Percentiles rank a stretch among this genome's conserved stretches.
phyloP scores from a whole-genome alignment of 805 yeast genomes.

The Candida hungchunana region DNA sequence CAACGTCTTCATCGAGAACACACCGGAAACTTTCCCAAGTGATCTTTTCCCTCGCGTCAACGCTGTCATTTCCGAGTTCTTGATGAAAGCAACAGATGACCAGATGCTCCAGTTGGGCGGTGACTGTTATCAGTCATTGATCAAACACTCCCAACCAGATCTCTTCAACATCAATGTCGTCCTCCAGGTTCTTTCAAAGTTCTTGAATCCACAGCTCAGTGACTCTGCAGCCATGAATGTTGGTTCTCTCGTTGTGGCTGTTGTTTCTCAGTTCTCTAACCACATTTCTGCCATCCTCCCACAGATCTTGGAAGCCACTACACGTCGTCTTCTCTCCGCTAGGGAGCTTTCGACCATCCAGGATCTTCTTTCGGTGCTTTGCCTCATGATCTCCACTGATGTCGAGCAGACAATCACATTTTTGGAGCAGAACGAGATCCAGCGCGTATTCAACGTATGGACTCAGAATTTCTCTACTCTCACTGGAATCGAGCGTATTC shows the following conservation, averaged over 20 bases:
- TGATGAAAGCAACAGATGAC: conserved; percentile 55
- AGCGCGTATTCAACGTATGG: conserved; percentile 72
- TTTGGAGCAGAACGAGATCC: conserved; percentile 45
- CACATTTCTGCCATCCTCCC: conserved; percentile 13
- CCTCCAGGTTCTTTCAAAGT: conserved; percentile 61
- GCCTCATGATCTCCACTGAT: conserved; percentile 60
- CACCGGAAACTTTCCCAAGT: conserved; percentile 37
- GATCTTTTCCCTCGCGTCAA: conserved; percentile 40
- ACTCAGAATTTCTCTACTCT: conserved; percentile 74
- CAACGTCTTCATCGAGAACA: conserved; percentile 43
- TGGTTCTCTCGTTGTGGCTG: conserved; percentile 57
- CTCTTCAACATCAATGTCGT: conserved; percentile 31
- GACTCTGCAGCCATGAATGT: conserved; percentile 82
- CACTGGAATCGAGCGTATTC: conserved; percentile 67
- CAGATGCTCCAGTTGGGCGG: conserved; percentile 75
- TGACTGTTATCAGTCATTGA: conserved; percentile 61
- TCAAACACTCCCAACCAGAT: conserved; percentile 33
- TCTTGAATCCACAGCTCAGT: conserved; percentile 64
- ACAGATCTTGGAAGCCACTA: conserved; percentile 49
- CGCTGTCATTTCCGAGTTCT: conserved; percentile 33
- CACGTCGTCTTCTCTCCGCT: conserved; percentile 60
- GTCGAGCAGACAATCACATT: conserved; percentile 62
- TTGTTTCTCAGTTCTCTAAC: conserved; percentile 50
- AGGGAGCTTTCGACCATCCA: conserved; percentile 71
- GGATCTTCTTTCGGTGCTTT: conserved; percentile 70